Evolutionary conservation across 2,329 filamentous ascomycete genomes (phyloP).

Genomic region (Calonectria fujianensis): DNA sequence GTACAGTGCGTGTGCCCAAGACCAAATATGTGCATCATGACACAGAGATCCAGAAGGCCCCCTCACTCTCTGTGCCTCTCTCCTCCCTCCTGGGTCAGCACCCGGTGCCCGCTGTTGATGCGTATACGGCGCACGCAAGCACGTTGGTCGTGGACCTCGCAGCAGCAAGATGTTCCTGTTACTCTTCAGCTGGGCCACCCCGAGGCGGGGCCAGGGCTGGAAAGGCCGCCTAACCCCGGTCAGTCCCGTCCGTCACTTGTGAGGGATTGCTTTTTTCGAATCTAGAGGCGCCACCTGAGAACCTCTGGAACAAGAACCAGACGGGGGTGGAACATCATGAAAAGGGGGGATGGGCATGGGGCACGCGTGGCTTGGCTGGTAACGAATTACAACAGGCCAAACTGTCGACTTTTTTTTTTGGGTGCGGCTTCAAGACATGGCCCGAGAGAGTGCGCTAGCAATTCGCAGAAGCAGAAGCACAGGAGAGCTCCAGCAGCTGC

Average conservation of each 20-base stretch:
- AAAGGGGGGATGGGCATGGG: constrained; percentile 26
- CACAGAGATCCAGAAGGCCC: background rate
- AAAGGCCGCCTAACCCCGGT: constrained; percentile 16
- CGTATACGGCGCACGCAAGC: background rate
- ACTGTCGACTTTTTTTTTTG: constrained; percentile 17
- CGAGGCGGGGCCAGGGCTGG: constrained; percentile 15
- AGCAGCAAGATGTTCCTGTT: constrained; percentile 9
- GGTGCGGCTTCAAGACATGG: constrained; percentile 29
- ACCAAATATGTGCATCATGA: constrained; percentile 1
- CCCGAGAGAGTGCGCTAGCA: constrained; percentile 1
- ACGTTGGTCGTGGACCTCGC: background rate
- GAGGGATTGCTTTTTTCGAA: constrained; percentile 31
- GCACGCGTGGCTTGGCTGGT: background rate
- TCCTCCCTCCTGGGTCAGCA: background rate
- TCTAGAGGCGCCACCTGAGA: constrained; percentile 11
- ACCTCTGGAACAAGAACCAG: constrained; percentile 20
- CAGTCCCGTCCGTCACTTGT: constrained; percentile 21
- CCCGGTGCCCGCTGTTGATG: background rate
- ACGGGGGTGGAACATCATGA: constrained; percentile 31
- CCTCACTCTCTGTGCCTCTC: background rate
- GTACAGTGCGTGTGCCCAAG: background rate
- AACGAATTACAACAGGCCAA: constrained; percentile 32
- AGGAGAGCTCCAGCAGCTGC: background rate
- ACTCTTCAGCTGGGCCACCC: constrained; percentile 2
- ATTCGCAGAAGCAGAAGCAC: background rate